Evolutionary conservation across 75 land plant species (phyloP).

Genomic region (Selaginella tamariscina): DNA sequence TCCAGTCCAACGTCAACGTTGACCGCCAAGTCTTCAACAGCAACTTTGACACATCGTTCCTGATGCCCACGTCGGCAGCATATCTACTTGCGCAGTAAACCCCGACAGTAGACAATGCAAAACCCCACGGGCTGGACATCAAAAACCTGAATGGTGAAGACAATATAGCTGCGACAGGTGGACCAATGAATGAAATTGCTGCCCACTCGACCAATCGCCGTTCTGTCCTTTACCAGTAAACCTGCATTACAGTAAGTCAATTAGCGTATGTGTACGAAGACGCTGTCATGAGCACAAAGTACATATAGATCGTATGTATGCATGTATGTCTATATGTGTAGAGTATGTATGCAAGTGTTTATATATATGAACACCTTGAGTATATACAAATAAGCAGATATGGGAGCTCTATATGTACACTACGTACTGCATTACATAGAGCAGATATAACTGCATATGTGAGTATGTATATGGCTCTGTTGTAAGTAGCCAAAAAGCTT

Average conservation of each 20-base stretch:
- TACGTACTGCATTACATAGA: too few relatives aligned
- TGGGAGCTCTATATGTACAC: too few relatives aligned
- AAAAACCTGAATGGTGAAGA: constrained; percentile 38
- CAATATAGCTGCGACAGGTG: constrained; percentile 26
- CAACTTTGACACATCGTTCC: constrained; percentile 50
- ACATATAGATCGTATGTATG: too few relatives aligned
- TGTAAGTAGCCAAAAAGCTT: too few relatives aligned
- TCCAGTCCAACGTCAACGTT: background rate
- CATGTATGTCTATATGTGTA: too few relatives aligned
- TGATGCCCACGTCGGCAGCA: constrained; percentile 50
- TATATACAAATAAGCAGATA: too few relatives aligned
- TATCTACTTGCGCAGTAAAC: constrained; percentile 43
- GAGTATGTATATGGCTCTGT: too few relatives aligned
- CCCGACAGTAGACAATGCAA: constrained; percentile 35
- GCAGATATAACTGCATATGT: too few relatives aligned
- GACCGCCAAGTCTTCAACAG: constrained; percentile 40
- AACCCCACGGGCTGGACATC: constrained; percentile 34
- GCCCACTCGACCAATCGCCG: constrained; percentile 57
- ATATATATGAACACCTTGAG: too few relatives aligned
- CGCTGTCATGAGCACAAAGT: too few relatives aligned
- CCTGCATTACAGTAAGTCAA: constrained; percentile 94
- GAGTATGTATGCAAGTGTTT: too few relatives aligned
- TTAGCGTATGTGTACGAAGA: too few relatives aligned
- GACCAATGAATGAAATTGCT: constrained; percentile 40
- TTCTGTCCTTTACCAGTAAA: constrained; percentile 26